A percentile compares a stretch with the other conserved stretches of the same genome.
Evolutionary conservation across 169 alveolate species (phyloP).

Genomic region (Cryptosporidium xiaoi): DNA sequence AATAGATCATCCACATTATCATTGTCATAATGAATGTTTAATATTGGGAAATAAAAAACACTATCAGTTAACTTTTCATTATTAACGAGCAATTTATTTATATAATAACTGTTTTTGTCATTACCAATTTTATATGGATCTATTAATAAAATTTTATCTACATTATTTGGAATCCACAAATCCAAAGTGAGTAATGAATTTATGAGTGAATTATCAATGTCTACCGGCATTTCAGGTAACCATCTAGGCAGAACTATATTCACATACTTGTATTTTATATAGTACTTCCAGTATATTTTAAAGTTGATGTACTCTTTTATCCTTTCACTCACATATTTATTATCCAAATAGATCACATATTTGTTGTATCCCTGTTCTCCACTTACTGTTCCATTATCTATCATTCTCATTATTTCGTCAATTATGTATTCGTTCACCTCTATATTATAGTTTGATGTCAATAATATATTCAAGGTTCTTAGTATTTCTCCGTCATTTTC

Average conservation of each 20-base stretch:
- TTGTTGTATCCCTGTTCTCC: constrained; percentile 10
- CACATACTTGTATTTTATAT: constrained; percentile 14
- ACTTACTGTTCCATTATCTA: constrained; percentile 33
- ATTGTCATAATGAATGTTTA: background rate
- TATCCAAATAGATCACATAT: constrained; percentile 36
- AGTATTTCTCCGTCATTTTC: background rate
- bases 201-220: constrained; percentile 5
- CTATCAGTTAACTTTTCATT: background rate
- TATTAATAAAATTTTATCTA: constrained; percentile 11
- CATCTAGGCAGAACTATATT: constrained; percentile 43
- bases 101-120: background rate
- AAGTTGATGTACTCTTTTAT: constrained; percentile 17
- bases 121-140: constrained; percentile 38
- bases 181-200: constrained; percentile 31
- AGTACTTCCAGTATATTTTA: constrained; percentile 34
- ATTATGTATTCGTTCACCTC: constrained; percentile 16
- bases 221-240: constrained; percentile 39
- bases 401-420: constrained; percentile 9
- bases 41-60: background rate
- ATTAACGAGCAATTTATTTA: background rate
- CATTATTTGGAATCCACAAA: constrained; percentile 24
- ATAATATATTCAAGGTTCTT: constrained; percentile 5
- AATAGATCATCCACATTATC: background rate
- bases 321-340: constrained; percentile 8
- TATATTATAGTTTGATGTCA: background rate